Evolutionary conservation across 352 stramenopile genomes (phyloP).

Genomic region (Elongisporangium anandrum): DNA sequence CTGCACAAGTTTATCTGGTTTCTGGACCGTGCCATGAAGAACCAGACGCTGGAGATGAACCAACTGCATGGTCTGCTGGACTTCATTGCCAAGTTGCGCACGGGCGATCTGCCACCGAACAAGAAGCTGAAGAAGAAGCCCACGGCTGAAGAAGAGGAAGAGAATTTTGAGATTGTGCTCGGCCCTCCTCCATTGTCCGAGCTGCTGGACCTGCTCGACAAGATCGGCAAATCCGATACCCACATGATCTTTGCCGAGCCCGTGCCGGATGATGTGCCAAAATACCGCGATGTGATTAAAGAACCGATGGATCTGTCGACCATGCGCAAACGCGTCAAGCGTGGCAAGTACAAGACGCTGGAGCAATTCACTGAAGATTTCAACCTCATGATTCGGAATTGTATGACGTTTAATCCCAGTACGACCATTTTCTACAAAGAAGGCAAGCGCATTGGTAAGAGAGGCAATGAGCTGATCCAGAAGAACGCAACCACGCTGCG

Average conservation of each 20-base stretch:
- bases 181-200: slow-evolving; percentile 69
- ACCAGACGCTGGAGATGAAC: slow-evolving; percentile 55
- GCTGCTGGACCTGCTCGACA: slow-evolving; percentile 67
- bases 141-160: slow-evolving; percentile 56
- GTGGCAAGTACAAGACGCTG: slow-evolving; percentile 78
- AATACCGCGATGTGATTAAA: slow-evolving; percentile 80
- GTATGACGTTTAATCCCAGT: slow-evolving; percentile 82
- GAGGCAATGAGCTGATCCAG: slow-evolving; percentile 75
- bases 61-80: slow-evolving; percentile 71
- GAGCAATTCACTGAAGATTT: slow-evolving; percentile 79
- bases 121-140: slow-evolving; percentile 78
- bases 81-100: slow-evolving; percentile 65
- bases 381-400: slow-evolving; percentile 86
- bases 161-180: slow-evolving; percentile 77
- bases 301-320: slow-evolving; percentile 85
- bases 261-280: slow-evolving; percentile 78
- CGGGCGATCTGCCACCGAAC: slow-evolving; percentile 62
- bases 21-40: slow-evolving; percentile 75
- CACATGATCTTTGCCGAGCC: slow-evolving; percentile 82
- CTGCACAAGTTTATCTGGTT: slow-evolving; percentile 90
- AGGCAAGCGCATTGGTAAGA: slow-evolving; percentile 80
- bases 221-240: slow-evolving; percentile 73
- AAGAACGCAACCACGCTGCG: slow-evolving; percentile 55
- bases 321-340: slow-evolving; percentile 74
- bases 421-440: slow-evolving; percentile 88